These are phyloP conservation scores for Tillandsia leiboldiana DNA, from an alignment of 176 grass and related monocot species.

Conservation along the genomic window DNA sequence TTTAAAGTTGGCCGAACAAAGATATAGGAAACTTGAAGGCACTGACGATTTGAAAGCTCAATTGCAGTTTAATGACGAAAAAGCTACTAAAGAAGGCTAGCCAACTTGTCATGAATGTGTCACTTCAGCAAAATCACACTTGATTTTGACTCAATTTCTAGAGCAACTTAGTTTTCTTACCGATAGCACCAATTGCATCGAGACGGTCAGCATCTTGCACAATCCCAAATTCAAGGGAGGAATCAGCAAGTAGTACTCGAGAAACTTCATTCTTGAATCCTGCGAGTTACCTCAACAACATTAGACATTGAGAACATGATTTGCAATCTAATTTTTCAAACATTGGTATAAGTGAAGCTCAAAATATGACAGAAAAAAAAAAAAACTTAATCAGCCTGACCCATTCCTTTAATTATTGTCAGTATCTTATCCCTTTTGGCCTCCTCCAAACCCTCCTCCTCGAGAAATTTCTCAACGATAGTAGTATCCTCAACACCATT, in stretches of 20 bases:
- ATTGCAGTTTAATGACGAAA: not conserved
- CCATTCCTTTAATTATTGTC: conserved; percentile 74
- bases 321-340: not conserved
- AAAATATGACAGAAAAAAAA: not conserved
- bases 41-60: not conserved
- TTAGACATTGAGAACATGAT: not conserved
- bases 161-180: conserved; percentile 26
- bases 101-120: conserved; percentile 1
- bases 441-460: conserved; percentile 44
- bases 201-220: conserved; percentile 94
- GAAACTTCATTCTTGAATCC: conserved; percentile 89
- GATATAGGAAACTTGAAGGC: not conserved
- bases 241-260: conserved; percentile 25
- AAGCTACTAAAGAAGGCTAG: not conserved
- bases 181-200: conserved; percentile 85
- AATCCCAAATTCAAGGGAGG: conserved; percentile 62
- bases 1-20: too few relatives aligned
- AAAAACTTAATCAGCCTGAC: conserved; percentile 33
- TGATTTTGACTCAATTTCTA: not conserved
- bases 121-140: not conserved
- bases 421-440: conserved; percentile 52
- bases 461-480: conserved; percentile 46
- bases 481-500: conserved; percentile 63
- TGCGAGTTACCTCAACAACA: conserved; percentile 20
- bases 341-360: not conserved